phyloP scores from a whole-genome alignment of 2,329 filamentous ascomycete species.

The Beauveria brongniartii region DNA sequence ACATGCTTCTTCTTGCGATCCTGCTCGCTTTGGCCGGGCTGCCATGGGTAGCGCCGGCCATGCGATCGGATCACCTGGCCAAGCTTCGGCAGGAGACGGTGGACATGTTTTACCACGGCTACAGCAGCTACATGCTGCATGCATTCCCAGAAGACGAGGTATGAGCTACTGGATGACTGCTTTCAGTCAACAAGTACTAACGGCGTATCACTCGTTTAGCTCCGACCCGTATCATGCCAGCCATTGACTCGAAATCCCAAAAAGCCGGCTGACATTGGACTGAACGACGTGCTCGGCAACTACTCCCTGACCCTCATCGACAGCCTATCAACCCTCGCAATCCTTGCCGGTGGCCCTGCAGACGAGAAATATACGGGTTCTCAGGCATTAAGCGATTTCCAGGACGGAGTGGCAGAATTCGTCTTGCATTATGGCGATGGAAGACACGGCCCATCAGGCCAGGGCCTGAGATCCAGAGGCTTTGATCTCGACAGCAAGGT shows the following conservation, averaged over 20 bases:
- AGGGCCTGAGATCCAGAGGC: constrained; percentile 65
- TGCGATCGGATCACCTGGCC: constrained; percentile 47
- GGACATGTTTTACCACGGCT: constrained; percentile 94
- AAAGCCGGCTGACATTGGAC: constrained; percentile 71
- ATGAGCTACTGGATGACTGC: background rate
- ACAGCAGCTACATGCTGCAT: constrained; percentile 85
- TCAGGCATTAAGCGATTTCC: constrained; percentile 62
- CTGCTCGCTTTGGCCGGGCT: constrained; percentile 24
- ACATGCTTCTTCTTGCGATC: constrained; percentile 20
- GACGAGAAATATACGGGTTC: constrained; percentile 28
- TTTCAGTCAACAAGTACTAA: constrained; percentile 5
- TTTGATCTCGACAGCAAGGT: constrained; percentile 98
- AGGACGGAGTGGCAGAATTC: constrained; percentile 67
- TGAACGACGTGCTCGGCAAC: constrained; percentile 95
- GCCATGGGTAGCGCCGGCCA: constrained; percentile 38
- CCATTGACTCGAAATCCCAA: constrained; percentile 76
- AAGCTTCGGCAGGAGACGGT: constrained; percentile 52
- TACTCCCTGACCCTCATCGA: constrained; percentile 95
- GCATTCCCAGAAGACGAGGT: constrained; percentile 95
- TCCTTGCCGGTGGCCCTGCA: constrained; percentile 67
- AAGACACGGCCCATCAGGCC: constrained; percentile 55
- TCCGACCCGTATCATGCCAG: constrained; percentile 76
- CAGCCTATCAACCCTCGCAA: constrained; percentile 87
- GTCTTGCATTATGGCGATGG: constrained; percentile 85
- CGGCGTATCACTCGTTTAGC: constrained; percentile 31